Conservation (phyloP, 1,139 yeast genomes). For the Pichia sp. region DNA sequence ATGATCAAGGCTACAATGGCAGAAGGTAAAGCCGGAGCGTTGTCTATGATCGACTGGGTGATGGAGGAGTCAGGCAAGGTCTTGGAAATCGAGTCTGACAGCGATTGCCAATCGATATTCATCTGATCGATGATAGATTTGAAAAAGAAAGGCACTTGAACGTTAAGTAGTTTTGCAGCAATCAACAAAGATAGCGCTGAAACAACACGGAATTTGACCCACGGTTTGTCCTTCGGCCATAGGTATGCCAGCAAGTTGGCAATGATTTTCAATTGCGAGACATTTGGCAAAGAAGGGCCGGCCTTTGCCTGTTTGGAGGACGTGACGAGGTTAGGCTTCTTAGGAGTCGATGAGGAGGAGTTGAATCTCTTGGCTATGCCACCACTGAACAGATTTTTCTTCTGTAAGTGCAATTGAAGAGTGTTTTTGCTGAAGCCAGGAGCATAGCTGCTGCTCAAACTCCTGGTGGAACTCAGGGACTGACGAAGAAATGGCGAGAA, state of each 20-base stretch:
- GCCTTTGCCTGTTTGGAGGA: constrained; percentile 14
- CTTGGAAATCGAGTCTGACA: constrained; percentile 42
- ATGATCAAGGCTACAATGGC: constrained; percentile 70
- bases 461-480: not conserved
- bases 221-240: constrained; percentile 81
- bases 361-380: constrained; percentile 3
- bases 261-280: constrained; percentile 57
- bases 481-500: not conserved
- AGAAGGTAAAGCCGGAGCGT: constrained; percentile 41
- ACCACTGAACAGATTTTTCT: too few relatives aligned
- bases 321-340: constrained; percentile 19
- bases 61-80: constrained; percentile 13
- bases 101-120: constrained; percentile 81
- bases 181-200: constrained; percentile 70
- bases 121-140: constrained; percentile 84
- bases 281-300: constrained; percentile 19
- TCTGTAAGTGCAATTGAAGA: not conserved
- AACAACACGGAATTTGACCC: constrained; percentile 70
- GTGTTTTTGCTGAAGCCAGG: not conserved
- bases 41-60: constrained; percentile 12
- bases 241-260: constrained; percentile 65
- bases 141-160: constrained; percentile 93
- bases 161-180: constrained; percentile 78
- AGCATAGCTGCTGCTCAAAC: not conserved
- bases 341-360: not conserved